Evolutionary conservation across 139 green algal species (phyloP).

Genomic region (Nannochloris sp.): DNA sequence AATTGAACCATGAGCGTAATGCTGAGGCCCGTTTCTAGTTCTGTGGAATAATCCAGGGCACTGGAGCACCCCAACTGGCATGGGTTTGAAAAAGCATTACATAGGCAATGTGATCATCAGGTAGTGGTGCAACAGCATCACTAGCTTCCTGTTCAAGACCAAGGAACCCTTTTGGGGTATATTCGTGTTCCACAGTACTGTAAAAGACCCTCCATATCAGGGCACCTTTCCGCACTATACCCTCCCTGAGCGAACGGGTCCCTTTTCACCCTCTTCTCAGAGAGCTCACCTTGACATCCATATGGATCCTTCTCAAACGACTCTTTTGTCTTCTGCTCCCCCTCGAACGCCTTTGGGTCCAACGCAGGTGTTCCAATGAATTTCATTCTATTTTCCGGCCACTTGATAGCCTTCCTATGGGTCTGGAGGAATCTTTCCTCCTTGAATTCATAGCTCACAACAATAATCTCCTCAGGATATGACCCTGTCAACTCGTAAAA

Average conservation of each 20-base stretch:
- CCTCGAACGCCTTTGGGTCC: constrained; percentile 29
- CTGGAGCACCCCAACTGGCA: too few species aligned
- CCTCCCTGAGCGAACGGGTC: constrained; percentile 66
- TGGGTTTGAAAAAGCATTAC: too few species aligned
- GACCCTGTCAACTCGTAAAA: constrained; percentile 65
- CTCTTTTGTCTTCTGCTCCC: constrained; percentile 40
- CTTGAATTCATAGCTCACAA: constrained; percentile 90
- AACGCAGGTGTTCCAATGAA: constrained; percentile 70
- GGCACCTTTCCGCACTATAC: constrained; percentile 46
- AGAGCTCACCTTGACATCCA: constrained; percentile 51
- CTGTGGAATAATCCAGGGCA: too few species aligned
- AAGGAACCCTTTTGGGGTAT: neutral
- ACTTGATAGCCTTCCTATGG: constrained; percentile 63
- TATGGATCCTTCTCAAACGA: constrained; percentile 60
- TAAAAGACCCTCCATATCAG: constrained; percentile 46
- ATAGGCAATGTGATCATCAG: too few species aligned
- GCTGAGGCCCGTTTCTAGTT: too few species aligned
- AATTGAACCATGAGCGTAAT: too few species aligned
- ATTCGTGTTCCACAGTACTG: constrained; percentile 32
- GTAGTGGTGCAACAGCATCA: neutral
- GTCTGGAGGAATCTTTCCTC: constrained; percentile 57
- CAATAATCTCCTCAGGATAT: constrained; percentile 65
- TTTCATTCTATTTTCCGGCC: constrained; percentile 48
- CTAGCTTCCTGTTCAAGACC: neutral
- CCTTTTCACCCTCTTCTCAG: constrained; percentile 41